Conservation (phyloP, 257 asterid species). For the Mentha longifolia region DNA sequence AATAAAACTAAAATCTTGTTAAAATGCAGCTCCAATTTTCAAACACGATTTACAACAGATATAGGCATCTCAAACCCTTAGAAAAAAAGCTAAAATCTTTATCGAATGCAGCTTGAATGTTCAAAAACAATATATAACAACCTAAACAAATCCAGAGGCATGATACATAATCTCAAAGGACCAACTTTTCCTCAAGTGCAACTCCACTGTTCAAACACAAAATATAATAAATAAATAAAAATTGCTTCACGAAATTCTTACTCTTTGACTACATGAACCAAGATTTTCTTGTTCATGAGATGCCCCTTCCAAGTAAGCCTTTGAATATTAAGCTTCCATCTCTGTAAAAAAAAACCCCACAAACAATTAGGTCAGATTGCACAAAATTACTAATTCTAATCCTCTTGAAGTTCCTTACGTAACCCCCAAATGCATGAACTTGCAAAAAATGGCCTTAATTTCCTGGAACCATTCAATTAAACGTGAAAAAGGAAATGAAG, state of each 20-base stretch:
- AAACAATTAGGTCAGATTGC: conserved; percentile 17
- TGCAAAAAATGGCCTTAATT: background rate
- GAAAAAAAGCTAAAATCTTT: background rate
- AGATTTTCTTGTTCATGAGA: conserved; percentile 38
- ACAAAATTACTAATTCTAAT: background rate
- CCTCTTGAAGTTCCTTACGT: background rate
- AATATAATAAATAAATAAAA: background rate
- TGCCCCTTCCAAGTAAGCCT: conserved; percentile 50
- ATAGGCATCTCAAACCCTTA: background rate
- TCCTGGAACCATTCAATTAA: background rate
- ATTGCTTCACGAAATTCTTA: conserved; percentile 27
- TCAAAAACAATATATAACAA: background rate
- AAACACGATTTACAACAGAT: conserved; percentile 36
- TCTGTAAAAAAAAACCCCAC: conserved; percentile 38
- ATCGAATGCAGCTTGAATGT: conserved; percentile 13
- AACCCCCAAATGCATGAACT: conserved; percentile 17
- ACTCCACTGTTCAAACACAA: background rate
- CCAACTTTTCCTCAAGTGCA: background rate
- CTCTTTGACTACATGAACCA: conserved; percentile 68
- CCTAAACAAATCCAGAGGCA: background rate
- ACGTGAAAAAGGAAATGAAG: background rate
- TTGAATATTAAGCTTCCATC: conserved; percentile 51
- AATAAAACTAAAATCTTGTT: background rate
- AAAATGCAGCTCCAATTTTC: background rate
- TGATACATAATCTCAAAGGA: too few species aligned